A percentile compares a stretch with the other conserved stretches of the same genome.
Conservation (phyloP, 441 rosid genomes). For the Manihot esculenta region DNA sequence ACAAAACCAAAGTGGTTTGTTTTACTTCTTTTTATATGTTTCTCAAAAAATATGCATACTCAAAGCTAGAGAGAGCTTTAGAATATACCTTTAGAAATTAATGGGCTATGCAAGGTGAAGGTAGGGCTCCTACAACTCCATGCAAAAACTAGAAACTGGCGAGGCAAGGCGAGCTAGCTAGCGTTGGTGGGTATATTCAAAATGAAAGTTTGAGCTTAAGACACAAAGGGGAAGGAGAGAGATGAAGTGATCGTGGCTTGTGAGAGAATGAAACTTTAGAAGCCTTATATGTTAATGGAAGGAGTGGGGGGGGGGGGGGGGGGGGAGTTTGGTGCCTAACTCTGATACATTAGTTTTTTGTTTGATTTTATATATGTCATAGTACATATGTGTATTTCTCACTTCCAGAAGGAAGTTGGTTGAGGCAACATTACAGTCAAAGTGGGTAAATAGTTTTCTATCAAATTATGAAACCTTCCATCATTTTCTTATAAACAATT, state of each 20-base stretch:
- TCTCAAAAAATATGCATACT: background rate
- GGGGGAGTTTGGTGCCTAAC: slow-evolving; percentile 48
- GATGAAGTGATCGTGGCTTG: slow-evolving; percentile 27
- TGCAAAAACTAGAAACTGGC: slow-evolving; percentile 10
- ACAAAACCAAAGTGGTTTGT: background rate
- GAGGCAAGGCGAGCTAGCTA: no score
- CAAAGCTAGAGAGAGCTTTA: background rate
- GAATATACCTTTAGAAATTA: slow-evolving; percentile 6
- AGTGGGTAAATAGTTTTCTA: slow-evolving; percentile 16
- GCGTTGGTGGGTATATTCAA: background rate
- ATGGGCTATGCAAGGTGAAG: background rate
- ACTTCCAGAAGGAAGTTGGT: slow-evolving; percentile 22
- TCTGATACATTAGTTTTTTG: slow-evolving; percentile 20
- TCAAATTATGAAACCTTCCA: slow-evolving; percentile 9
- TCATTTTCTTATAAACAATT: no score
- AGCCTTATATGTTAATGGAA: slow-evolving; percentile 27
- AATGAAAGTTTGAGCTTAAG: background rate
- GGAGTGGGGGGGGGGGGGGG: no score
- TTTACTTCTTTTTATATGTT: no score
- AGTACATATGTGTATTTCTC: background rate
- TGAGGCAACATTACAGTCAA: slow-evolving; percentile 17
- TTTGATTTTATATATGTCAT: background rate
- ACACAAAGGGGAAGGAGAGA: background rate
- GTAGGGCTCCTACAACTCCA: slow-evolving; percentile 34
- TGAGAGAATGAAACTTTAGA: slow-evolving; percentile 32